Base-by-base conservation (phyloP, 148 eudicot genomes). In the Fallopia convolvulus region DNA sequence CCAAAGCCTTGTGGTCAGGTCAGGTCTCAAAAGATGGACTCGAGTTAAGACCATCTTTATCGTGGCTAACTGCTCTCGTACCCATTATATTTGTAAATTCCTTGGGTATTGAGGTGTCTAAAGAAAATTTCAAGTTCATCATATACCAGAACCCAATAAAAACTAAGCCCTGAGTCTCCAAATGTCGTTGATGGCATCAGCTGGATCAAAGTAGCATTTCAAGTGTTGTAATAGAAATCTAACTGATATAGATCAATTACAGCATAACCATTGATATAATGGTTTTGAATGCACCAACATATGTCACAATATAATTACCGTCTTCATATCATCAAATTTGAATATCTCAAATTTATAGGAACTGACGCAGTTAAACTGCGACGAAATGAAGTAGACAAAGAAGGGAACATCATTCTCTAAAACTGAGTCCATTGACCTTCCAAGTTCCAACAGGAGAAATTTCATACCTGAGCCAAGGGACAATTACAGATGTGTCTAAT, bases 401-500 rank as follows among this genome's bases (percentile, higher is more conserved):
- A 58, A 8, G 65, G 65, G 32, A n/a, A 6, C 20, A 58, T 21
- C 65, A 21, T 8, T n/a, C 65, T 5, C 21, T 4, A 53, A 53
- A 48, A 14, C 52, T 1, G 56, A 15, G 20, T 17, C 5, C n/a
- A 44, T 44, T 44, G 47, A 44, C 47, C 47, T 44, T 44, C 47
- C 47, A 44, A 44, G 47, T 44, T 6, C 47, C 47, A 44, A 44
- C 10, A 8, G 9, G 47, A 84, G 58, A n/a, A 53, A 50, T 20
- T 41, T 1, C 77, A 71, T 80, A 95, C 97, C 99, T 88, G 71
- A 95, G 87, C 99, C 99, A 95, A 77, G 99, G 99, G 63, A 95
- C 99, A 83, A 95, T 91, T 47, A 95, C 99, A 33, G 99, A 95
- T 46, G 99, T 93, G 82, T 95, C 99, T 80, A 95, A 89, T 75